Evolutionary conservation across 768 basidiomycete species (phyloP).

Genomic region (Hericium coralloides): DNA sequence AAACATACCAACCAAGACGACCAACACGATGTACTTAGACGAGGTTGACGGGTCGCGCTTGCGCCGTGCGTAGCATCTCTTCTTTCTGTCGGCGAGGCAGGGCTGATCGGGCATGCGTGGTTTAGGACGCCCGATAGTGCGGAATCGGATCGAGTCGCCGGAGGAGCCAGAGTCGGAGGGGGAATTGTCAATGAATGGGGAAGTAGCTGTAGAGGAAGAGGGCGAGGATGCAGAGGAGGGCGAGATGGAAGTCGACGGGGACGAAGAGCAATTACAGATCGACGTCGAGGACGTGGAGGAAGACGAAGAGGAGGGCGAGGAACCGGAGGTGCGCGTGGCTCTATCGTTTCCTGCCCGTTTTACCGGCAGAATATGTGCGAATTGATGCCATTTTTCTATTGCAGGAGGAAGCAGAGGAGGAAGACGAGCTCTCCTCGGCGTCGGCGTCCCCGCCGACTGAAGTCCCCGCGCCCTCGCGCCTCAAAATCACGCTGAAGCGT

Average conservation of each 20-base stretch:
- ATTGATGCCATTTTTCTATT: neutral
- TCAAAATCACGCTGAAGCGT: constrained; percentile 57
- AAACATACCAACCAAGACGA: too few species aligned
- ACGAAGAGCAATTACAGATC: constrained; percentile 19
- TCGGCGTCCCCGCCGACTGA: constrained; percentile 13
- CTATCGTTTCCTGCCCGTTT: neutral
- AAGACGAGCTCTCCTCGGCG: constrained; percentile 14
- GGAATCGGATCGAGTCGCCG: neutral
- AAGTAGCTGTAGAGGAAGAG: constrained; percentile 14
- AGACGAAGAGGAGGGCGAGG: constrained; percentile 23
- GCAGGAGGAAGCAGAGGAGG: constrained; percentile 2
- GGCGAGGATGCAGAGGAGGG: constrained; percentile 25
- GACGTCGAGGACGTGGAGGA: constrained; percentile 32
- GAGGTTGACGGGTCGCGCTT: too few species aligned
- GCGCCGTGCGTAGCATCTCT: too few species aligned
- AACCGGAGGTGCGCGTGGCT: constrained; percentile 1
- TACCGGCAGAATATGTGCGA: constrained; percentile 3
- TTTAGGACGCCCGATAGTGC: neutral
- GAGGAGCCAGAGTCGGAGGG: neutral
- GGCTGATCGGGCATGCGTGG: too few species aligned
- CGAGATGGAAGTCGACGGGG: constrained; percentile 30
- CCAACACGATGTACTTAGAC: too few species aligned
- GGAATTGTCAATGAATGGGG: neutral
- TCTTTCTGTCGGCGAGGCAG: too few species aligned
- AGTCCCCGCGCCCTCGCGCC: constrained; percentile 22